These are phyloP conservation scores for Bidens hawaiensis DNA, from an alignment of 140 eudicot species.

Conservation along the genomic window DNA sequence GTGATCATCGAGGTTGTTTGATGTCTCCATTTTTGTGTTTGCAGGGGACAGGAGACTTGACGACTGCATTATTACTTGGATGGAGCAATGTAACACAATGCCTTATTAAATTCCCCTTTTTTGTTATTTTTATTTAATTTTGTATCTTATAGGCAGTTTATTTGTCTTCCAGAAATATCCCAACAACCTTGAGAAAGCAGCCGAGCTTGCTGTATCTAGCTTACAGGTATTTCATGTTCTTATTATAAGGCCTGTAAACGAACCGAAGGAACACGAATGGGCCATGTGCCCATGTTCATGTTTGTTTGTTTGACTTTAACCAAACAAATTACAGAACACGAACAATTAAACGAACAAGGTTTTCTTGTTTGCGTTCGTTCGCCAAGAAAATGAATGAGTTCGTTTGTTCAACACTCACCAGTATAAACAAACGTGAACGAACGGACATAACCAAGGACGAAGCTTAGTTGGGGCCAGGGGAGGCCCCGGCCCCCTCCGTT, in stretches of 20 bases:
- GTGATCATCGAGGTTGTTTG: background rate
- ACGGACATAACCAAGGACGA: too few relatives aligned
- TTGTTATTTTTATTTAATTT: background rate
- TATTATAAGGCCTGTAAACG: background rate
- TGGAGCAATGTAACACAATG: conserved; percentile 85
- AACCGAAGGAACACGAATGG: too few relatives aligned
- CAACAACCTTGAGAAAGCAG: conserved; percentile 86
- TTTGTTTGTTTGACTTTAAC: too few relatives aligned
- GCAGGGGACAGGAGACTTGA: conserved; percentile 98
- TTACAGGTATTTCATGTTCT: conserved; percentile 56
- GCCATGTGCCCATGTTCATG: too few relatives aligned
- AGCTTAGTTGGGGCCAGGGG: too few relatives aligned
- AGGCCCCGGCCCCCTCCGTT: too few relatives aligned
- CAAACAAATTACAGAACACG: too few relatives aligned
- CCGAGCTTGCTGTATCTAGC: conserved; percentile 95
- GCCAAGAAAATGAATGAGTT: too few relatives aligned
- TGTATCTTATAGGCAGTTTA: background rate
- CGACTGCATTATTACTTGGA: conserved; percentile 90
- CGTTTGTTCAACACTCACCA: too few relatives aligned
- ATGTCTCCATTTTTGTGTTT: conserved; percentile 6
- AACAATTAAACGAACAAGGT: too few relatives aligned
- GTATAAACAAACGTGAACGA: too few relatives aligned
- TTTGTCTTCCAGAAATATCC: conserved; percentile 72
- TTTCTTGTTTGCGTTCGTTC: too few relatives aligned
- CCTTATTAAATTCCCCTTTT: background rate